Conservation (phyloP, 176 grass and related monocot species). For the Otatea glauca region DNA sequence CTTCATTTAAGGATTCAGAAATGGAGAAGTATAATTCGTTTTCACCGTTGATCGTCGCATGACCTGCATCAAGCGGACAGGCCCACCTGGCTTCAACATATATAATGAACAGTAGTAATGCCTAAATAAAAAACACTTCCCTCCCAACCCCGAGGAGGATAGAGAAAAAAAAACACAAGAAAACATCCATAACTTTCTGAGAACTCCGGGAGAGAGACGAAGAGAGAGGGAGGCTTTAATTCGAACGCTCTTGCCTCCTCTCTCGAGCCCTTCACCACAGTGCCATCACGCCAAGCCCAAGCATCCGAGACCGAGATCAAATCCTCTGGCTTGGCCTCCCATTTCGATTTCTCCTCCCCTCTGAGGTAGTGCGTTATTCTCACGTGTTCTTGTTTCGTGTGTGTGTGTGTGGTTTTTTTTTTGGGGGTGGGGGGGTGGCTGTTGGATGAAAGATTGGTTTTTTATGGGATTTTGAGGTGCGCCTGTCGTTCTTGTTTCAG, state of each 20-base stretch:
- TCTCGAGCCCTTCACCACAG: constrained; percentile 49
- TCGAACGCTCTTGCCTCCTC: constrained; percentile 70
- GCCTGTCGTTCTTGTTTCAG: neutral
- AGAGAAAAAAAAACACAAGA: neutral
- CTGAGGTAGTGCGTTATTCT: constrained; percentile 39
- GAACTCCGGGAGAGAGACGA: constrained; percentile 20
- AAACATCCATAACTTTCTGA: neutral
- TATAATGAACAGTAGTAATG: no score
- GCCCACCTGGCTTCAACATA: neutral
- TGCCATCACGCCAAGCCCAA: constrained; percentile 25
- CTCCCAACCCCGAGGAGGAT: constrained; percentile 52
- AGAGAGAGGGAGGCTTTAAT: constrained; percentile 64
- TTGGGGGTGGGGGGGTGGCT: no score
- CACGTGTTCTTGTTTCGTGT: no score
- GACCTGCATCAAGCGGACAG: neutral
- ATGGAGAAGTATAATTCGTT: neutral
- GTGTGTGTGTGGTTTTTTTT: no score
- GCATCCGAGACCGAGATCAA: constrained; percentile 38
- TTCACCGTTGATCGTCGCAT: neutral
- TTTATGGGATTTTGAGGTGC: neutral
- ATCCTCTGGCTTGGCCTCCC: constrained; percentile 28
- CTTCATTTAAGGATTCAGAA: no score
- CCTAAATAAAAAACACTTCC: neutral
- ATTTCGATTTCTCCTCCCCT: neutral
- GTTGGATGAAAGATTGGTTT: neutral